A percentile compares a stretch with the other conserved stretches of the same genome.
Conservation (phyloP, 2,329 filamentous ascomycete species). For the Spiromastix sp. region DNA sequence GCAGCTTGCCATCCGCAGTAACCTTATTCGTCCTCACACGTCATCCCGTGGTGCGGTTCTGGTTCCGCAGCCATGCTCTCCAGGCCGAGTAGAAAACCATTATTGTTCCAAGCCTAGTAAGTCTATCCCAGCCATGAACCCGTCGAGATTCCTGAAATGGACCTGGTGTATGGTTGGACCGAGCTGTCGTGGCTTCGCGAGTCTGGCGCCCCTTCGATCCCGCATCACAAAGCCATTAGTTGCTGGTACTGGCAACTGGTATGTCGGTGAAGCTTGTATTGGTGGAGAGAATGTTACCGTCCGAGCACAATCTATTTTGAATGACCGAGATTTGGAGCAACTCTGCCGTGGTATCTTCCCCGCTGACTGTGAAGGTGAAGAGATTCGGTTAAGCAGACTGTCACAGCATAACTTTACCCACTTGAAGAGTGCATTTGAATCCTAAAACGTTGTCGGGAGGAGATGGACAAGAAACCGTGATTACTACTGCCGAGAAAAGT, state of each 20-base stretch:
- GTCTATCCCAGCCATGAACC: too few species aligned
- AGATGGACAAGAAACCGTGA: too few species aligned
- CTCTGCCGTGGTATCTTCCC: neutral
- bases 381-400: neutral
- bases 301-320: neutral
- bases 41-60: too few species aligned
- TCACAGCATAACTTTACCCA: neutral
- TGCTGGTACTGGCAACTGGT: neutral
- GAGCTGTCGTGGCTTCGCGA: neutral
- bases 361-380: neutral
- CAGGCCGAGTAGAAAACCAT: too few species aligned
- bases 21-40: too few species aligned
- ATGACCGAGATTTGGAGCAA: neutral
- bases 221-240: neutral
- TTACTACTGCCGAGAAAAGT: too few species aligned
- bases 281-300: constrained; percentile 1
- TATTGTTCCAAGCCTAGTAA: too few species aligned
- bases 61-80: too few species aligned
- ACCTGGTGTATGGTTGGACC: neutral
- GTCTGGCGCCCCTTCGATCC: neutral
- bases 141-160: neutral
- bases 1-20: too few species aligned
- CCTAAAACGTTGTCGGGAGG: too few species aligned
- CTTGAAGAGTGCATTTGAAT: neutral
- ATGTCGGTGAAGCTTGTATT: neutral